Evolutionary conservation across 768 basidiomycete species (phyloP), one percentile per base, ranked within the genome.

Genomic region (Auricularia cornea): DNA sequence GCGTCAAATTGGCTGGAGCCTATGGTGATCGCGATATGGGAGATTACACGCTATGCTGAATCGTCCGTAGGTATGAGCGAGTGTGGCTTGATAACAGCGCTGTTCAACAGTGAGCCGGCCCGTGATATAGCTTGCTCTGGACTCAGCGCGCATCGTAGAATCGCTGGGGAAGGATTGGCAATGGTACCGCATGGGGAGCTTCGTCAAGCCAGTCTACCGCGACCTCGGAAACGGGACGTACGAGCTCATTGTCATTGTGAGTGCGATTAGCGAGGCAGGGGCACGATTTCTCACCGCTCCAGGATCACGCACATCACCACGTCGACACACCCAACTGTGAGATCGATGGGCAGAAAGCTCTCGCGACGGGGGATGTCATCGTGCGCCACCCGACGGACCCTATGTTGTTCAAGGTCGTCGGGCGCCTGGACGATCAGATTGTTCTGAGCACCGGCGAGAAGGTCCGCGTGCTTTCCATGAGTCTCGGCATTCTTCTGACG

Each of bases 401-500:
- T 26, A 70, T 65, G 30, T 76, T 78, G 56, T 73, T 73, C 66
- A 70, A 67, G 23, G 75, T 80, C 40, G 67, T 75, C 31, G 77
- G 77, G 4, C 74, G 78, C 18, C 71, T 73, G 3, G 78, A 80
- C 61, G 77, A 80, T 60, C 71, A 80, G 26, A 63, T 80, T 11
- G 77, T 80, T 40, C 73, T 80, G 16, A 73, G 75, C 6, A 80
- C 75, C 1, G 79, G 79, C 11, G 79, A 80, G 65, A 80, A 80
- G 66, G 70, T 79, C 18, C 70, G 72, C n/a, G n/a, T n/a, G n/a
- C n/a, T n/a, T n/a, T n/a, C n/a, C n/a, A n/a, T n/a, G n/a, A n/a
- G n/a, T n/a, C n/a, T n/a, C n/a, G n/a, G n/a, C n/a, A n/a, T n/a
- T n/a, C n/a, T n/a, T n/a, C n/a, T n/a, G n/a, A n/a, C n/a, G n/a